phyloP scores from a whole-genome alignment of 2,329 filamentous ascomycete genomes.

The Alternaria burnsii region DNA sequence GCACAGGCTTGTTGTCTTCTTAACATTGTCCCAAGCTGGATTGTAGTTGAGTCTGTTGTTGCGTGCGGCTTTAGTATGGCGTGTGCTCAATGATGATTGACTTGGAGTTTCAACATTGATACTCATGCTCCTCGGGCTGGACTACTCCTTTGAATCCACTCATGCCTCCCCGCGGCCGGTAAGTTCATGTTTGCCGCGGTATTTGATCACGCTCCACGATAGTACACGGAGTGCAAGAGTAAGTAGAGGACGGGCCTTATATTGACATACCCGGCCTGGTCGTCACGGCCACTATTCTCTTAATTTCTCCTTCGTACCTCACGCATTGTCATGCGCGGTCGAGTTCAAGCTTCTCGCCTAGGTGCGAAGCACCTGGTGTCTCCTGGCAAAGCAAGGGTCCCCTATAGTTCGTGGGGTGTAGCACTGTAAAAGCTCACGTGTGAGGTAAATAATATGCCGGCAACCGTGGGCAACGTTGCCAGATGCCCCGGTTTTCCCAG shows the following conservation, averaged over 20 bases:
- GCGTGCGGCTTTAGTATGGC: neutral
- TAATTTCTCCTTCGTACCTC: neutral
- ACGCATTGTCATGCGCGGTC: constrained; percentile 11
- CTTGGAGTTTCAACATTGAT: neutral
- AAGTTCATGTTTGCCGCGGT: constrained; percentile 5
- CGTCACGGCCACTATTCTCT: neutral
- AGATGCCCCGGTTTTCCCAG: constrained; percentile 18
- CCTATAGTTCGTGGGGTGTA: neutral
- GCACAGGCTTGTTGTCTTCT: constrained; percentile 1
- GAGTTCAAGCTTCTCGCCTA: constrained; percentile 27
- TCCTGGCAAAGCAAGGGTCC: constrained; percentile 9
- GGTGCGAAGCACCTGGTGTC: constrained; percentile 22
- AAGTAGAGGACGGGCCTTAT: neutral
- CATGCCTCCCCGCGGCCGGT: constrained; percentile 9
- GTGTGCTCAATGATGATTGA: neutral
- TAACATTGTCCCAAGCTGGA: neutral
- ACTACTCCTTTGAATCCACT: neutral
- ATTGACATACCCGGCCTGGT: neutral
- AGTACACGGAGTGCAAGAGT: neutral
- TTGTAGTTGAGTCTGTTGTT: neutral
- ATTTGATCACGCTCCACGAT: constrained; percentile 7
- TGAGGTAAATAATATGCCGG: constrained; percentile 20
- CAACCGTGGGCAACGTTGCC: constrained; percentile 9
- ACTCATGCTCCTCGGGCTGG: neutral
- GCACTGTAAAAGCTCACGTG: constrained; percentile 12